Percentiles rank a stretch among this genome's conserved stretches.
These are phyloP conservation scores for Salix udensis DNA, from an alignment of 345 rosid species.

Conservation along the genomic window DNA sequence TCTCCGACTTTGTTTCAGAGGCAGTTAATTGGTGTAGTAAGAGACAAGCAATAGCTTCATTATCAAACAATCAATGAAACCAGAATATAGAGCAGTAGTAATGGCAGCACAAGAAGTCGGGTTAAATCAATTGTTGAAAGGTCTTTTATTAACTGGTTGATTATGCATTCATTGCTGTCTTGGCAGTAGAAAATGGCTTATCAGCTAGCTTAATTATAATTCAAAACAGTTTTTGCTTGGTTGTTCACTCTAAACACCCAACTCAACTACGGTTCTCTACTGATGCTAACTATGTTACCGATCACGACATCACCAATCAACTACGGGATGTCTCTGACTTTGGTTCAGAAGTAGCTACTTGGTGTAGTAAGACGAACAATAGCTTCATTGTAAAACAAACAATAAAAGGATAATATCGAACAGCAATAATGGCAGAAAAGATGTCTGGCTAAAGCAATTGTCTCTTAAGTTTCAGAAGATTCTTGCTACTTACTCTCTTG, in stretches of 20 bases:
- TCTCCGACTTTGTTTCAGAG: neutral
- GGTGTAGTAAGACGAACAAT: neutral
- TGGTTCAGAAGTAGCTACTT: neutral
- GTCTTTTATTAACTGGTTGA: neutral
- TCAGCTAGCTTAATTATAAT: neutral
- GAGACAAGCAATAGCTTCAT: neutral
- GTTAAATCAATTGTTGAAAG: neutral
- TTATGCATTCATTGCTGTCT: too few relatives aligned
- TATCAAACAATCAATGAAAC: neutral
- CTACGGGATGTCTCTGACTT: neutral
- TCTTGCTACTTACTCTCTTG: slow-evolving; percentile 47
- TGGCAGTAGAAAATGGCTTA: neutral
- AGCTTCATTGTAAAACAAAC: neutral
- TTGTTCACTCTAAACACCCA: neutral
- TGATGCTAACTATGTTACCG: neutral
- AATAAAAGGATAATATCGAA: neutral
- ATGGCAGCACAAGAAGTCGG: neutral
- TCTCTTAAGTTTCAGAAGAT: neutral
- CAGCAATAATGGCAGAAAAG: neutral
- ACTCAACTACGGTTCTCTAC: neutral
- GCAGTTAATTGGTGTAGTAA: neutral
- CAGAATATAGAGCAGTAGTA: neutral
- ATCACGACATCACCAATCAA: neutral
- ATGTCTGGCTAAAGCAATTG: neutral
- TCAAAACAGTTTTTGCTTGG: neutral